These are phyloP conservation scores for Phascolomyces articulosus DNA, from an alignment of 371 early-diverging fungal genomes.

Conservation along the genomic window DNA sequence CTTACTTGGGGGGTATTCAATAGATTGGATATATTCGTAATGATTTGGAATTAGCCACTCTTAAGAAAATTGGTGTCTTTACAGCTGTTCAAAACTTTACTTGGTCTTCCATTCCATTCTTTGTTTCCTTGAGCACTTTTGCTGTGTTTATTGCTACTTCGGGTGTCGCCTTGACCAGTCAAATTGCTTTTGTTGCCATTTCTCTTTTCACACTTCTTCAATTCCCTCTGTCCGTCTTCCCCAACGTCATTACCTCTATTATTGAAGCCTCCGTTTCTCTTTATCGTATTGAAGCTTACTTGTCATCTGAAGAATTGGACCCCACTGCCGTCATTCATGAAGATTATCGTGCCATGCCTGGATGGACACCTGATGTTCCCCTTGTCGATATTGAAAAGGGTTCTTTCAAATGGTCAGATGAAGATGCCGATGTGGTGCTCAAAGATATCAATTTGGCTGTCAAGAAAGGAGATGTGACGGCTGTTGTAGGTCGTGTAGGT, in stretches of 20 bases:
- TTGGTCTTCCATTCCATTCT: conserved; percentile 82
- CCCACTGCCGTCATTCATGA: conserved; percentile 59
- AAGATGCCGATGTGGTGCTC: conserved; percentile 54
- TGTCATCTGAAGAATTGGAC: conserved; percentile 80
- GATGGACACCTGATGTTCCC: conserved; percentile 36
- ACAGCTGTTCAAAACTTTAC: conserved; percentile 68
- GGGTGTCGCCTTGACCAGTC: conserved; percentile 67
- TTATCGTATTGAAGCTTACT: conserved; percentile 77
- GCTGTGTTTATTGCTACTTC: conserved; percentile 71
- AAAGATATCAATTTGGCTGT: conserved; percentile 67
- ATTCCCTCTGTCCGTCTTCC: conserved; percentile 84
- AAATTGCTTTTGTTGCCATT: conserved; percentile 86
- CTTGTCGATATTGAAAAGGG: conserved; percentile 42
- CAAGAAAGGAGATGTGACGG: conserved; percentile 66
- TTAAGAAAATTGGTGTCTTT: conserved; percentile 74
- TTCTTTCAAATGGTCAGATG: conserved; percentile 33
- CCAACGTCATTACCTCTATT: conserved; percentile 57
- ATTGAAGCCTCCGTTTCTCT: conserved; percentile 90
- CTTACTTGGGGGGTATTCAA: too few relatives aligned
- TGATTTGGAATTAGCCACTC: conserved; percentile 70
- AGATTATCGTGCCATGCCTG: conserved; percentile 32
- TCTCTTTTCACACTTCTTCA: conserved; percentile 93
- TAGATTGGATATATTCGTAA: conserved; percentile 78
- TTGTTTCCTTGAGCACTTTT: conserved; percentile 88
- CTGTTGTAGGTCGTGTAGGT: conserved; percentile 91